A percentile compares a stretch with the other conserved stretches of the same genome.
phyloP scores from a whole-genome alignment of 2,329 filamentous ascomycete genomes.

The Phialophora chinensis region DNA sequence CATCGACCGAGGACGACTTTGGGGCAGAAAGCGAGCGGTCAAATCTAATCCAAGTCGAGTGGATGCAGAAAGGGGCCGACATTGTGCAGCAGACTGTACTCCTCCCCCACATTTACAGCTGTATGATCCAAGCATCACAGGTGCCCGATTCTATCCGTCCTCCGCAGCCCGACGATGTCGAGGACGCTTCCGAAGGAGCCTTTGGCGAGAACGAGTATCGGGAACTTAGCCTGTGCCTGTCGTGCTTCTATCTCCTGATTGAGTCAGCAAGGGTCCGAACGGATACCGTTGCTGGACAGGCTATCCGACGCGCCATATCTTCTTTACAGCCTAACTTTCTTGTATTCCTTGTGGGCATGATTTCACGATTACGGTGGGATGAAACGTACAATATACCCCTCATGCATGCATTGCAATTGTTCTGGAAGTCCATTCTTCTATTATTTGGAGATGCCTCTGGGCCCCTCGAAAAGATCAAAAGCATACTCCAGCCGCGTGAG shows the following conservation, averaged over 20 bases:
- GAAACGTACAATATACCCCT: slow-evolving; percentile 60
- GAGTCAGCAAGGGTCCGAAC: slow-evolving; percentile 36
- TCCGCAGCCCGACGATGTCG: slow-evolving; percentile 16
- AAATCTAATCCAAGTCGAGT: slow-evolving; percentile 55
- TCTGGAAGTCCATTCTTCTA: slow-evolving; percentile 91
- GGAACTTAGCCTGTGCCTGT: slow-evolving; percentile 38
- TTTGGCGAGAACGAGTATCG: slow-evolving; percentile 38
- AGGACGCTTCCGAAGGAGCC: slow-evolving; percentile 30
- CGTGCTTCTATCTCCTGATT: slow-evolving; percentile 38
- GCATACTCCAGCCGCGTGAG: slow-evolving; percentile 63
- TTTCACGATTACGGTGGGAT: slow-evolving; percentile 68
- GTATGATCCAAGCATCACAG: slow-evolving; percentile 50
- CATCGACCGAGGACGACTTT: slow-evolving; percentile 40
- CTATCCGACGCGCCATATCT: slow-evolving; percentile 30
- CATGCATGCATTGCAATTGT: slow-evolving; percentile 75
- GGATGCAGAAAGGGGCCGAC: slow-evolving; percentile 52
- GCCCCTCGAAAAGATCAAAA: slow-evolving; percentile 72
- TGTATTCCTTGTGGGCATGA: slow-evolving; percentile 37
- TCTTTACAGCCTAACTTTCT: slow-evolving; percentile 36
- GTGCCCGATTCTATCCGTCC: slow-evolving; percentile 38
- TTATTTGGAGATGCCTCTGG: slow-evolving; percentile 80
- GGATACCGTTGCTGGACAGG: slow-evolving; percentile 23
- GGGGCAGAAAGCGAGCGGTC: slow-evolving; percentile 53
- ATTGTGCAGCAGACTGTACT: slow-evolving; percentile 48
- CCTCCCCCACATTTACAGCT: slow-evolving; percentile 46